Conservation (phyloP, 139 green algal genomes). For the Tetratostichococcus sp. region DNA sequence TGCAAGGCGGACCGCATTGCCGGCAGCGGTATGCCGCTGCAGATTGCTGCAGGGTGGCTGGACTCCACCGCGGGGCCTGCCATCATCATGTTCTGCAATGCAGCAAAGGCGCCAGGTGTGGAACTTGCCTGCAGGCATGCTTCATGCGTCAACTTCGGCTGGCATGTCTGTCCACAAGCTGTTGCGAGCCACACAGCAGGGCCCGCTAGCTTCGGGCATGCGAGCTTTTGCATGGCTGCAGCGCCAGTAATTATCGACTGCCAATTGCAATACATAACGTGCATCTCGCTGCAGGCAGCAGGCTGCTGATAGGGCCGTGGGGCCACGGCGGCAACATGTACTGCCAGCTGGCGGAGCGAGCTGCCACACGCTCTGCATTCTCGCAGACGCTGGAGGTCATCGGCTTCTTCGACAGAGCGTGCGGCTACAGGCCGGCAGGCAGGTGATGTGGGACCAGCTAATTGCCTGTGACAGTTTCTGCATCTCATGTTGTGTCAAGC, state of each 20-base stretch:
- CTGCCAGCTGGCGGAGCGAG: neutral
- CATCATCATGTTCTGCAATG: slow-evolving; percentile 9
- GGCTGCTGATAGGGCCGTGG: slow-evolving; percentile 22
- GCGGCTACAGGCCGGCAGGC: neutral
- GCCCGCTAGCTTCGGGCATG: too few relatives aligned
- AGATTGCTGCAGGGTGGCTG: slow-evolving; percentile 18
- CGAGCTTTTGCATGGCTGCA: too few relatives aligned
- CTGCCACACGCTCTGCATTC: slow-evolving; percentile 1
- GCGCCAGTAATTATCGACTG: too few relatives aligned
- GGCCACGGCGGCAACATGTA: slow-evolving; percentile 15
- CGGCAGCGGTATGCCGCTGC: slow-evolving; percentile 2
- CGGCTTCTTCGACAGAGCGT: slow-evolving; percentile 10
- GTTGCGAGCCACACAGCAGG: too few relatives aligned
- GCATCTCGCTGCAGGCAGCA: slow-evolving; percentile 3
- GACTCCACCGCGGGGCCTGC: slow-evolving; percentile 12
- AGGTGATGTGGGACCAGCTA: neutral
- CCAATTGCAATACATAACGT: too few relatives aligned
- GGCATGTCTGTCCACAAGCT: too few relatives aligned
- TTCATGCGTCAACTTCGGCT: too few relatives aligned
- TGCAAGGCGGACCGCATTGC: slow-evolving; percentile 7
- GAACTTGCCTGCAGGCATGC: too few relatives aligned
- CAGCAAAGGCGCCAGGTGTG: slow-evolving; percentile 17
- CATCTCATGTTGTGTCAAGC: too few relatives aligned
- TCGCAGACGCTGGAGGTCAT: slow-evolving; percentile 3
- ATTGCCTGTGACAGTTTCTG: too few relatives aligned